phyloP scores from a whole-genome alignment of 768 basidiomycete species.

The Rhodotorula babjevae region DNA sequence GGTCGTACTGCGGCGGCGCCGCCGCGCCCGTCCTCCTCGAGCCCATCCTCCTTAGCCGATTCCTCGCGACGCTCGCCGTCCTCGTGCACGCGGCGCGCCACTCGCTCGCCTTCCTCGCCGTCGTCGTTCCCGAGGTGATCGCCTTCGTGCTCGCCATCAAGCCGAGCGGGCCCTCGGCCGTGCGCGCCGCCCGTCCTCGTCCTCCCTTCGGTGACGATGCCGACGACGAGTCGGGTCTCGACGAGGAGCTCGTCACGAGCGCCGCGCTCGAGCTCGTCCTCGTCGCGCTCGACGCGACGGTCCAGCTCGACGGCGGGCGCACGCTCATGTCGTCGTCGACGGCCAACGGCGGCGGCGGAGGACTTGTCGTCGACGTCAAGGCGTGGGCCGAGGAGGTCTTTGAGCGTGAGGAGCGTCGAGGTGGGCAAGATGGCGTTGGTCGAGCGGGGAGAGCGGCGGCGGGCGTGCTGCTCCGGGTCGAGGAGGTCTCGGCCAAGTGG shows the following conservation, averaged over 20 bases:
- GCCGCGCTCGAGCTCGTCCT: constrained; percentile 73
- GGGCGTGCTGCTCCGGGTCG: constrained; percentile 74
- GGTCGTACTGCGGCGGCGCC: constrained; percentile 52
- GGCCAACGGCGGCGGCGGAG: constrained; percentile 60
- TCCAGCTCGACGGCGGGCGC: constrained; percentile 72
- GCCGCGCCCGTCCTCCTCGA: constrained; percentile 79
- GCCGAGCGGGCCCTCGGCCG: not conserved
- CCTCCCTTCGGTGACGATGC: constrained; percentile 15
- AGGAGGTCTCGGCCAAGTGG: constrained; percentile 66
- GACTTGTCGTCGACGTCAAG: constrained; percentile 56
- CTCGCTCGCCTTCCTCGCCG: constrained; percentile 70
- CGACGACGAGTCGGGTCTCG: not conserved
- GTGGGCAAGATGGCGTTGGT: constrained; percentile 52
- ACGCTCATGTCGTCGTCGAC: constrained; percentile 60
- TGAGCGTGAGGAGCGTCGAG: constrained; percentile 21
- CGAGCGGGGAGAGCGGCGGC: constrained; percentile 67
- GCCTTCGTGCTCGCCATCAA: constrained; percentile 79
- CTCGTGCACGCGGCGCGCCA: constrained; percentile 77
- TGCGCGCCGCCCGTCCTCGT: not conserved
- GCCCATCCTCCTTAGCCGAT: constrained; percentile 68
- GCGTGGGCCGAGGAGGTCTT: constrained; percentile 52
- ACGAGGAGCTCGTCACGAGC: constrained; percentile 64
- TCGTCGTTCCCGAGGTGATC: constrained; percentile 74
- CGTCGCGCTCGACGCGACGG: constrained; percentile 65
- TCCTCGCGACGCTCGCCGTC: constrained; percentile 68